Conservation (phyloP, 1,284 basidiomycete species). For the Malassezia restricta region DNA sequence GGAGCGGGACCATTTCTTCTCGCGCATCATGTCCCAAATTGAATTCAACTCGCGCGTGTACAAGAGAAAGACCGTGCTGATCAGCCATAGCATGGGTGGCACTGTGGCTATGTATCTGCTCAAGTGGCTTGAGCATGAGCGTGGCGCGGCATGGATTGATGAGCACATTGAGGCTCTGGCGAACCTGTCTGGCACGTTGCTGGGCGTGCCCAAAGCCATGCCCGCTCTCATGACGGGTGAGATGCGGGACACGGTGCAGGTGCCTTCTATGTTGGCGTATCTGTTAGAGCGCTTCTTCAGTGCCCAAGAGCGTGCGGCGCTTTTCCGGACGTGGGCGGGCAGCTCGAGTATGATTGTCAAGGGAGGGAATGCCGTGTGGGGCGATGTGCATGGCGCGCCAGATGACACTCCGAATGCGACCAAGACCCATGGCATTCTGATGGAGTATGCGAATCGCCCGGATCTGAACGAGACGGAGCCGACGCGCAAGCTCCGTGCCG, state of each 20-base stretch:
- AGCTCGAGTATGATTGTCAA: slow-evolving; percentile 58
- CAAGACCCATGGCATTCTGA: slow-evolving; percentile 58
- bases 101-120: slow-evolving; percentile 38
- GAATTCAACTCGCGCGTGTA: slow-evolving; percentile 67
- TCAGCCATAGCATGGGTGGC: slow-evolving; percentile 57
- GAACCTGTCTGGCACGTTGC: slow-evolving; percentile 72
- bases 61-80: slow-evolving; percentile 70
- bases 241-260: slow-evolving; percentile 79
- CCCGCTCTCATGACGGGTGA: slow-evolving; percentile 82
- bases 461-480: not conserved
- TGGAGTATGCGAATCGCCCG: slow-evolving; percentile 13
- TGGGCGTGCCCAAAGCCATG: slow-evolving; percentile 77
- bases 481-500: slow-evolving; percentile 56
- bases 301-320: slow-evolving; percentile 68
- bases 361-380: slow-evolving; percentile 86
- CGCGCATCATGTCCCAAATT: slow-evolving; percentile 68
- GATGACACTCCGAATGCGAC: slow-evolving; percentile 26
- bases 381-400: slow-evolving; percentile 51
- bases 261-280: slow-evolving; percentile 72
- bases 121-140: slow-evolving; percentile 89
- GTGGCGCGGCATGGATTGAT: slow-evolving; percentile 81
- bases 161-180: slow-evolving; percentile 49
- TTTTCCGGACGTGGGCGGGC: slow-evolving; percentile 92
- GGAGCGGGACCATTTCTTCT: slow-evolving; percentile 83
- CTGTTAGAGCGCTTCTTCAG: slow-evolving; percentile 60